Evolutionary conservation across 1,284 basidiomycete genomes (phyloP), one percentile per base, ranked within the genome.

Genomic region (Leccinum solheimii): DNA sequence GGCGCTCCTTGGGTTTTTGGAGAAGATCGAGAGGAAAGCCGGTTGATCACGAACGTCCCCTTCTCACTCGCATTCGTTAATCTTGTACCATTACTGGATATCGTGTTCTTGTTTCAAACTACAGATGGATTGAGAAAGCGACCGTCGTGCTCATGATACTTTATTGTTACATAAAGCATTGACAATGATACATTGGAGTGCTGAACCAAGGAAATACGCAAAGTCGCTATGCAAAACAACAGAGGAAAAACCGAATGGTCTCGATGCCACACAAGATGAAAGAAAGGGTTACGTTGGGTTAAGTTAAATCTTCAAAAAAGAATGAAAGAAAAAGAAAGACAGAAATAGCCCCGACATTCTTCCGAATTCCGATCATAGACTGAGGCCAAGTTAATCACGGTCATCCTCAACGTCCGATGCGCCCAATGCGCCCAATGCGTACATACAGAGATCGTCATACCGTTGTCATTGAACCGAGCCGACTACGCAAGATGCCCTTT

Each of bases 211-310:
- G 43, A 19, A 30, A 55, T 30, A 50, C 5, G 27, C 53, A 59
- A 54, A 23, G 48, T 49, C 67, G 43, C 70, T 70, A 74, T 67
- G 62, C 65, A 69, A 70, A 72, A 72, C 64, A 70, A 71, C 66
- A 69, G 43, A 19, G 23, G 34, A 55, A 26, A 59, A 60, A 52
- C 32, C 43, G 32, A 61, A 55, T 57, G 57, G 14, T 56, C 53
- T 32, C 19, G 5, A 65, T 66, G 64, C 60, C 27, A 5, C 49
- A 27, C 56, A 59, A 36, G 53, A 57, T 48, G 23, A 51, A 53
- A 21, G 30, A 21, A 32, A 59, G 49, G 40, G 52, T 56, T 49
- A 56, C 16, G 16, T 52, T 30, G 36, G 48, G 54, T 65, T 67
- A 61, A 62, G 19, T 67, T 63, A 57, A 59, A 52, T 14, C 38